Evolutionary conservation across 169 alveolate species (phyloP), one percentile per base, ranked within the genome.

Genomic region (Eimeria acervulina): DNA sequence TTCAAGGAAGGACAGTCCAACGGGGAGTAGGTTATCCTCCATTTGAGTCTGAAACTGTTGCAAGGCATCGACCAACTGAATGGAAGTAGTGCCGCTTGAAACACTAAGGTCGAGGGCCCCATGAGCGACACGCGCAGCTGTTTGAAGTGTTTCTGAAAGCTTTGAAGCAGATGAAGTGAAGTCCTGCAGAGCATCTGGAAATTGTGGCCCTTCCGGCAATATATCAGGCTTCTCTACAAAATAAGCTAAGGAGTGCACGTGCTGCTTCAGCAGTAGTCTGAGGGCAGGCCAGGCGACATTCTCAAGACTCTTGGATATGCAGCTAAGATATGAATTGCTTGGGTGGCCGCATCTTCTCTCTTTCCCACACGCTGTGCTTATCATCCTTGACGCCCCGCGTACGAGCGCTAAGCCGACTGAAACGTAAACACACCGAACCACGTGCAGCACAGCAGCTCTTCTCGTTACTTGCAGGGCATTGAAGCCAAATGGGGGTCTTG

Each of bases 371-470:
- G 93, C 78, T 5, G 81, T 87, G 81, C 55, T 44, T 33, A 87
- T 87, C 78, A 87, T 87, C 80, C 28, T 59, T 33, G 93, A 55
- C 36, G 93, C 93, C 42, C 93, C 40, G 21, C 93, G 93, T 19
- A 87, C 28, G 38, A 87, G 33, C 12, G 93, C 93, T 26, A 87
- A 13, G 33, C 93, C 93, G 33, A 87, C 93, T 87, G 93, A 38
- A 38, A 0, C 81, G 61, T 17, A 87, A 36, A 21, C 74, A 3
- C 91, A 83, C 40, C 68, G n/a, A 72, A 17, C 31, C 47, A 51
- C 83, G 17, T 19, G 15, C 52, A 36, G 51, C 28, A 36, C 47
- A 23, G 44, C 33, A 26, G 68, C n/a, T 80, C 42, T 12, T n/a
- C 66, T 0, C 42, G 21, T 4, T 28, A 21, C 4, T 80, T 44